Conservation (phyloP, 805 yeast species). For the Kodamaea hsintzibuensis region DNA sequence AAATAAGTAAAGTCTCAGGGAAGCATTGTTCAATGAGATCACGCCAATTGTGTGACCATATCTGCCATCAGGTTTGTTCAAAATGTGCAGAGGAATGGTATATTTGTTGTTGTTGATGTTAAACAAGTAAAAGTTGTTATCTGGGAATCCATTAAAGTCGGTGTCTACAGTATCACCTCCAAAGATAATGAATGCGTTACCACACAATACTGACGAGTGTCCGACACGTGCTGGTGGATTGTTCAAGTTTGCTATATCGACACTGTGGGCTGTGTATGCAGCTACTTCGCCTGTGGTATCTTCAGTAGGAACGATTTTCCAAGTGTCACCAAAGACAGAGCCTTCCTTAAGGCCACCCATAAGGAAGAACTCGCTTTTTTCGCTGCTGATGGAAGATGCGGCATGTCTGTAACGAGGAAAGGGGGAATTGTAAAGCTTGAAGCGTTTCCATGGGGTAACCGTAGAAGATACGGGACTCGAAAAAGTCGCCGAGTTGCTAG, state of each 20-base stretch:
- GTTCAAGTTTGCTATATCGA: constrained; percentile 60
- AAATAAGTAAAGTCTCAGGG: constrained; percentile 69
- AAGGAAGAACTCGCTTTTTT: constrained; percentile 76
- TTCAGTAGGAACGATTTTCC: constrained; percentile 70
- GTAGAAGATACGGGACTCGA: constrained; percentile 3
- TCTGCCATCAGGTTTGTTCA: constrained; percentile 79
- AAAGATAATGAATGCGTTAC: constrained; percentile 91
- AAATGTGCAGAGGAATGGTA: constrained; percentile 45
- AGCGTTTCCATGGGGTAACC: constrained; percentile 61
- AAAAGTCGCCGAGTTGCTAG: constrained; percentile 1
- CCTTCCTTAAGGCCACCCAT: constrained; percentile 96
- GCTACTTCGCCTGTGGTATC: constrained; percentile 21
- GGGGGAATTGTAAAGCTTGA: constrained; percentile 70
- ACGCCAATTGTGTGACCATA: constrained; percentile 92
- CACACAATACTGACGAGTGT: constrained; percentile 87
- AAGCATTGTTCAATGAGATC: constrained; percentile 48
- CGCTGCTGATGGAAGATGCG: constrained; percentile 72
- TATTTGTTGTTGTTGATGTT: constrained; percentile 51
- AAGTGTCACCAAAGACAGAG: constrained; percentile 91
- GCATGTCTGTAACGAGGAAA: constrained; percentile 96
- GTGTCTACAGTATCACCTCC: constrained; percentile 95
- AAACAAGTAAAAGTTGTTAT: constrained; percentile 86
- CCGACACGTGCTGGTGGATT: constrained; percentile 97
- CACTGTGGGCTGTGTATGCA: constrained; percentile 31
- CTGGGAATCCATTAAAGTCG: constrained; percentile 73